Percentiles rank a stretch among this genome's conserved stretches.
These are phyloP conservation scores for Plasmodium relictum DNA, from an alignment of 169 alveolate species.

Conservation along the genomic window DNA sequence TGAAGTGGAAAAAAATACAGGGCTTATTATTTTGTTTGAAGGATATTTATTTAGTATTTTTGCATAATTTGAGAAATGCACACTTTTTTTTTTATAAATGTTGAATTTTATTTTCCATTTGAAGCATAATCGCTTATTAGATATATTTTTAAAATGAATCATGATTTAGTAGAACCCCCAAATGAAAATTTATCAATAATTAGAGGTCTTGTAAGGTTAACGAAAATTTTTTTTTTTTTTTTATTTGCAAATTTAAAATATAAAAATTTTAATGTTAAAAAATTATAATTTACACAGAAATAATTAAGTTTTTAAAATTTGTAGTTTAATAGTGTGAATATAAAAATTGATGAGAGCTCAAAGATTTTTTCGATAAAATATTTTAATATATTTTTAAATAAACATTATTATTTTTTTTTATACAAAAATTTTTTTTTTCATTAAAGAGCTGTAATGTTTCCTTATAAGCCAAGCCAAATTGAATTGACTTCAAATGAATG, in stretches of 20 bases:
- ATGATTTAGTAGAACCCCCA: slow-evolving; percentile 22
- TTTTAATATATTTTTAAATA: slow-evolving; percentile 5
- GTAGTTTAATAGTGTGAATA: neutral
- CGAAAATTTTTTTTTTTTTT: slow-evolving; percentile 4
- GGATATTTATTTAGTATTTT: slow-evolving; percentile 31
- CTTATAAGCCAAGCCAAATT: slow-evolving; percentile 70
- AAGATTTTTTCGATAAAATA: neutral
- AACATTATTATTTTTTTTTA: neutral
- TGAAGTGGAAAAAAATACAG: slow-evolving; percentile 31
- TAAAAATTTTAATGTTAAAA: neutral
- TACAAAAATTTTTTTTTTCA: slow-evolving; percentile 11
- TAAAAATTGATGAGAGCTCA: neutral
- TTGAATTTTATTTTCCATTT: slow-evolving; percentile 23
- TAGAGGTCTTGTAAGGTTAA: neutral
- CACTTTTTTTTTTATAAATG: slow-evolving; percentile 30
- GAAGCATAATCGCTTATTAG: slow-evolving; percentile 14
- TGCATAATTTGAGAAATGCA: slow-evolving; percentile 49
- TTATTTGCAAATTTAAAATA: slow-evolving; percentile 5
- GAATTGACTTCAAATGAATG: slow-evolving; percentile 67
- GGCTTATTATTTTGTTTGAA: slow-evolving; percentile 4
- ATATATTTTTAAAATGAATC: slow-evolving; percentile 58
- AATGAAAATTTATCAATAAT: slow-evolving; percentile 1
- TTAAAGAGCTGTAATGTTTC: slow-evolving; percentile 47
- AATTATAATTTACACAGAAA: neutral
- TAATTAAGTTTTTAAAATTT: neutral